Conservation (phyloP, 805 yeast genomes). For the Kluyveromyces lactis region DNA sequence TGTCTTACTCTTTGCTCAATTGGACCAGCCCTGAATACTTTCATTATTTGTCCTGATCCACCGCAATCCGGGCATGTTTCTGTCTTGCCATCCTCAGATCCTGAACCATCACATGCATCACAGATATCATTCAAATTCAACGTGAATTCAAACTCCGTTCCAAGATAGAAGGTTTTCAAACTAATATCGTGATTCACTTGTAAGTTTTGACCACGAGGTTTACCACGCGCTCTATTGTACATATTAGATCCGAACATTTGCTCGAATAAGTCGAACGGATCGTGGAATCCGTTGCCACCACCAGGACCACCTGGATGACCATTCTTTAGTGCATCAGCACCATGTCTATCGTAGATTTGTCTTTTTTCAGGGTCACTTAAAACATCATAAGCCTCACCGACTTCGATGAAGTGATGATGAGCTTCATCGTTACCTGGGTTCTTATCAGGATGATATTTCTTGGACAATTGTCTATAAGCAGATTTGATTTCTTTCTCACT, state of each 20-base stretch:
- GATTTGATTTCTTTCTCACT: slow-evolving; percentile 73
- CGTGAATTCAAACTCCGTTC: slow-evolving; percentile 51
- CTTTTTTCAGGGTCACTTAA: slow-evolving; percentile 65
- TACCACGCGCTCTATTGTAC: slow-evolving; percentile 32
- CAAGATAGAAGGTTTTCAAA: slow-evolving; percentile 61
- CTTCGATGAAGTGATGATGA: slow-evolving; percentile 76
- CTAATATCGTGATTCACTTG: slow-evolving; percentile 47
- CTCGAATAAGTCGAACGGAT: slow-evolving; percentile 30
- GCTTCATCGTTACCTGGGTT: slow-evolving; percentile 78
- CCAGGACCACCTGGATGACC: slow-evolving; percentile 45
- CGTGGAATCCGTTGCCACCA: slow-evolving; percentile 29
- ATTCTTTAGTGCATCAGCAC: slow-evolving; percentile 62
- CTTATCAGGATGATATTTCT: slow-evolving; percentile 92
- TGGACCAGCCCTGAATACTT: slow-evolving; percentile 73
- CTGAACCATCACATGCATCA: slow-evolving; percentile 72
- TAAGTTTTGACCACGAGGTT: slow-evolving; percentile 55
- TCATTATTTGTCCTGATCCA: slow-evolving; percentile 64
- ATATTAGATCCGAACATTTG: slow-evolving; percentile 29
- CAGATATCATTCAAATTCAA: slow-evolving; percentile 71
- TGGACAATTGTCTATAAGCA: slow-evolving; percentile 74
- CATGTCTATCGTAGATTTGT: slow-evolving; percentile 61
- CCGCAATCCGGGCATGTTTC: slow-evolving; percentile 60
- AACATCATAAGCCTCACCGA: slow-evolving; percentile 90
- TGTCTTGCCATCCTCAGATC: slow-evolving; percentile 69
- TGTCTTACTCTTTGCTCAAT: slow-evolving; percentile 82